These are phyloP conservation scores for Capronia epimyces DNA, from an alignment of 2,329 filamentous ascomycete genomes.

Conservation along the genomic window DNA sequence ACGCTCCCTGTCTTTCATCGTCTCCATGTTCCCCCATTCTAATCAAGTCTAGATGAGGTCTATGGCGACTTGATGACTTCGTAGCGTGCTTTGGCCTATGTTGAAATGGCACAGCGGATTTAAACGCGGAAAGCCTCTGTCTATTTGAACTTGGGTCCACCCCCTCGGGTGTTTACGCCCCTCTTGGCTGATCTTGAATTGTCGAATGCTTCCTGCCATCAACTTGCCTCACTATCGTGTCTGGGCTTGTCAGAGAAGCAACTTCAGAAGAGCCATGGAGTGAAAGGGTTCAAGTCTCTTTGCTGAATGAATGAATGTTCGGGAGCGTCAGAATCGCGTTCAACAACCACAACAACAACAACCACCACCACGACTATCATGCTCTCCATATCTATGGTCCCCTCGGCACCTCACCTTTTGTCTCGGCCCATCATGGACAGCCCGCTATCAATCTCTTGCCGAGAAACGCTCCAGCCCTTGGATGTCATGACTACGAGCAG, in stretches of 20 bases:
- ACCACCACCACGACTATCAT: conserved; percentile 9
- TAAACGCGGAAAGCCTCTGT: background rate
- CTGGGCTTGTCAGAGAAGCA: background rate
- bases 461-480: conserved; percentile 3
- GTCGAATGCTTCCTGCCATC: background rate
- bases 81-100: background rate
- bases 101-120: background rate
- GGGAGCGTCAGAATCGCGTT: background rate
- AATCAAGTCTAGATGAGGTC: conserved; percentile 8
- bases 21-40: background rate
- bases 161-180: background rate
- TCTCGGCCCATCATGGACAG: conserved; percentile 7
- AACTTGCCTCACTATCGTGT: conserved; percentile 8
- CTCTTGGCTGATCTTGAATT: background rate
- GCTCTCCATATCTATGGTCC: conserved; percentile 17
- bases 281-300: background rate
- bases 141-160: background rate
- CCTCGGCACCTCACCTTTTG: conserved; percentile 13
- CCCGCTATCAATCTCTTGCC: conserved; percentile 5
- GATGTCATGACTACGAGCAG: conserved; percentile 26
- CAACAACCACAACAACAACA: background rate
- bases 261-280: background rate
- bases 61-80: background rate
- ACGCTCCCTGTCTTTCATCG: conserved; percentile 3
- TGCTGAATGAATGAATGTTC: background rate